Percentiles rank a stretch among this genome's conserved stretches.
Evolutionary conservation across 2,329 filamentous ascomycete species (phyloP).

Genomic region (Paecilomyces fulvus): DNA sequence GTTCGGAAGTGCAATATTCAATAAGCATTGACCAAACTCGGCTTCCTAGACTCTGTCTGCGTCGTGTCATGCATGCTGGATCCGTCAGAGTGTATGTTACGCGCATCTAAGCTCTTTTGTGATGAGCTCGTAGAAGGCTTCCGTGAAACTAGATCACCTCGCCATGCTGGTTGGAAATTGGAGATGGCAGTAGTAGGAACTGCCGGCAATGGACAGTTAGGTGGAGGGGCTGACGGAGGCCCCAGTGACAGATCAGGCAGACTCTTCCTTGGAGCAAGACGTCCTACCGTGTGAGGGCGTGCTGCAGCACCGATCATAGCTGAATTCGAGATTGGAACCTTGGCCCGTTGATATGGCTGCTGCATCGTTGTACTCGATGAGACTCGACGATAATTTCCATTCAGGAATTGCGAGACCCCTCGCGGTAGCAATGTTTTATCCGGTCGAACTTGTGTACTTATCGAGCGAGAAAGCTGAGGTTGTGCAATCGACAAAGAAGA

Average conservation of each 20-base stretch:
- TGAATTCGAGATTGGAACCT: conserved; percentile 1
- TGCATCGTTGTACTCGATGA: not conserved
- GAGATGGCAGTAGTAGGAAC: conserved; percentile 9
- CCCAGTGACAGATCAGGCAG: conserved; percentile 13
- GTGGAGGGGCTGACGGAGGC: conserved; percentile 17
- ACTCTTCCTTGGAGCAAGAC: conserved; percentile 10
- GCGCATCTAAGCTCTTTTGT: not conserved
- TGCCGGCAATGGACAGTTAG: conserved; percentile 17
- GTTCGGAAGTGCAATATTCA: not conserved
- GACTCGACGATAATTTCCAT: not conserved
- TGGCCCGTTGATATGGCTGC: not conserved
- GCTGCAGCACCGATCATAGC: not conserved
- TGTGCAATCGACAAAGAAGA: not conserved
- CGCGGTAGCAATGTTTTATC: not conserved
- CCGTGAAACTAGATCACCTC: not conserved
- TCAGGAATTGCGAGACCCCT: not conserved
- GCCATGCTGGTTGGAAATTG: conserved; percentile 2
- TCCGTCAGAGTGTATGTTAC: not conserved
- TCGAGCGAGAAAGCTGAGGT: not conserved
- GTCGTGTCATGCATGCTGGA: not conserved
- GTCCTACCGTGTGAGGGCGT: not conserved
- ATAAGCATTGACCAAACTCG: not conserved
- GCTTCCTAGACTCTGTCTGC: not conserved
- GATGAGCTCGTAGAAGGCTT: not conserved
- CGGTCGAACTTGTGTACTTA: not conserved